Conservation (phyloP, 177 flowering plant genomes). For the Telopea speciosissima region DNA sequence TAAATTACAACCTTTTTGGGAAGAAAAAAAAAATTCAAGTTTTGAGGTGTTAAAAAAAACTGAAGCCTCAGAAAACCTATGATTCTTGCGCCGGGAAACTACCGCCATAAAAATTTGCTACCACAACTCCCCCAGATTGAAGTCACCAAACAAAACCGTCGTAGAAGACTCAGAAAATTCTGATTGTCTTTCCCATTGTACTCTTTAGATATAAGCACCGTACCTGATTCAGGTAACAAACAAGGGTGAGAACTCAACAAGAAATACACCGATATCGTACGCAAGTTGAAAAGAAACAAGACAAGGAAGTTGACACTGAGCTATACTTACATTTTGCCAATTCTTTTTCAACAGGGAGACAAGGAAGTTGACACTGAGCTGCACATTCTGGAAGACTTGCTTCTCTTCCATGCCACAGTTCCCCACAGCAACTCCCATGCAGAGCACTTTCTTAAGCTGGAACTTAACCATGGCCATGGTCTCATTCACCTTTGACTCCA, state of each 20-base stretch:
- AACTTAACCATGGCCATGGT: conserved; percentile 36
- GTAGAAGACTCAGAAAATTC: neutral
- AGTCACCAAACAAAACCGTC: too few species aligned
- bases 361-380: conserved; percentile 35
- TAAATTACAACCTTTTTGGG: too few species aligned
- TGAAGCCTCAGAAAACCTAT: too few species aligned
- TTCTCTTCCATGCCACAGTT: conserved; percentile 36
- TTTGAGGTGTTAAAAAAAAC: too few species aligned
- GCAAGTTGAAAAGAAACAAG: neutral
- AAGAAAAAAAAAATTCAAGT: too few species aligned
- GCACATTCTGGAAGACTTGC: conserved; percentile 35
- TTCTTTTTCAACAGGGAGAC: conserved; percentile 34
- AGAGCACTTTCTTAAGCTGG: conserved; percentile 36
- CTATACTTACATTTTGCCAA: conserved; percentile 32
- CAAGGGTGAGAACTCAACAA: too few species aligned
- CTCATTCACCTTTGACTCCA: conserved; percentile 35
- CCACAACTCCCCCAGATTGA: too few species aligned
- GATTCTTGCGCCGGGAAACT: too few species aligned
- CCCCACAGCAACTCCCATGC: conserved; percentile 41
- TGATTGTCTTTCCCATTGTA: conserved; percentile 13
- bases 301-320: too few species aligned
- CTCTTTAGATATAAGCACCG: conserved; percentile 18
- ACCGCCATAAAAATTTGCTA: too few species aligned
- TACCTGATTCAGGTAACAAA: conserved; percentile 7
- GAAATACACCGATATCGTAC: neutral